Conservation (phyloP, 192 early-diverging fungal species). For the Dissophora ornata region DNA sequence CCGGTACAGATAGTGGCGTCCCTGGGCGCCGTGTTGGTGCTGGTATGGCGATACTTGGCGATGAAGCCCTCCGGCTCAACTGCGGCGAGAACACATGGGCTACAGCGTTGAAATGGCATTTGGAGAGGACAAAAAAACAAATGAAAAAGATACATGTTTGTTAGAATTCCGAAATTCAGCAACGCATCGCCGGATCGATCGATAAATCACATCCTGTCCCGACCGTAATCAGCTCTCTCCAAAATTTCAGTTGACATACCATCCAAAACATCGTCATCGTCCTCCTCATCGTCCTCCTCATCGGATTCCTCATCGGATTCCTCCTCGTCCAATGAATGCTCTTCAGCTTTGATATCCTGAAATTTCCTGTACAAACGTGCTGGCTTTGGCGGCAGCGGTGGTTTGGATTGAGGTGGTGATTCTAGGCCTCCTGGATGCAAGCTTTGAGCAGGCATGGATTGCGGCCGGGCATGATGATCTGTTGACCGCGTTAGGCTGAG, state of each 20-base stretch:
- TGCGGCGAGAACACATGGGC: constrained; percentile 41
- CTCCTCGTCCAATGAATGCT: constrained; percentile 42
- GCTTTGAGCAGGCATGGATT: constrained; percentile 24
- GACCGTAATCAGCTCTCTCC: no score
- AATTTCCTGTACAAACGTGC: constrained; percentile 49
- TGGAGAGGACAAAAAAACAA: no score
- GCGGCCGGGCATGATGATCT: constrained; percentile 17
- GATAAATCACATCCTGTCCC: background rate
- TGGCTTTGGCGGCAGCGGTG: constrained; percentile 68
- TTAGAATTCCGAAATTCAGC: background rate
- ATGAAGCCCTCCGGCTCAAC: constrained; percentile 43
- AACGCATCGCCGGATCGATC: background rate
- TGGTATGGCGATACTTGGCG: constrained; percentile 50
- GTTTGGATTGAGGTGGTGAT: constrained; percentile 59
- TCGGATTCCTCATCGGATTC: constrained; percentile 49
- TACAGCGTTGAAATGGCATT: no score
- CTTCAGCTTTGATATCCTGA: constrained; percentile 33
- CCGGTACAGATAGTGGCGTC: constrained; percentile 44
- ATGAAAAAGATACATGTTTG: background rate
- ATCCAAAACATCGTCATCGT: constrained; percentile 55
- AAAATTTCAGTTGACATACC: constrained; percentile 17
- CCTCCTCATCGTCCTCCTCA: constrained; percentile 48
- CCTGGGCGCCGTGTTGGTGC: constrained; percentile 32
- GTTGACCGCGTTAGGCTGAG: background rate
- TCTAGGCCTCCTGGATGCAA: constrained; percentile 12